Conservation (phyloP, 257 asterid species). For the Penstemon davidsonii region DNA sequence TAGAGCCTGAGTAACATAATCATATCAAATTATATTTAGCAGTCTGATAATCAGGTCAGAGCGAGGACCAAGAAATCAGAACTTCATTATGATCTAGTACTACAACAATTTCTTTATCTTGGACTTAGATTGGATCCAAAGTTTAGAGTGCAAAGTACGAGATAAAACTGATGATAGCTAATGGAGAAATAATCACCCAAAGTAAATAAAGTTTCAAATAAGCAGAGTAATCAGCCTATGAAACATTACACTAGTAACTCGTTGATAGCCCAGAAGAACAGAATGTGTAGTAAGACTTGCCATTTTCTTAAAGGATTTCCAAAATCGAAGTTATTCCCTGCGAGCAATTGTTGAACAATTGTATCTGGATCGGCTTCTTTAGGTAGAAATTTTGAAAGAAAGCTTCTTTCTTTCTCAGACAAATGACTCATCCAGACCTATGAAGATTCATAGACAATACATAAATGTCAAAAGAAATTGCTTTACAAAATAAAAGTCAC, state of each 20-base stretch:
- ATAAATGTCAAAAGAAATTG: slow-evolving; percentile 16
- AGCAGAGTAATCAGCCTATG: slow-evolving; percentile 2
- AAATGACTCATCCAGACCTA: slow-evolving; percentile 84
- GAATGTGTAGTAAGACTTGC: slow-evolving; percentile 48
- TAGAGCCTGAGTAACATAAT: not conserved
- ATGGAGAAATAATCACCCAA: slow-evolving; percentile 6
- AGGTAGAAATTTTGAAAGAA: slow-evolving; percentile 72
- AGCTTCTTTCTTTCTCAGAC: slow-evolving; percentile 64
- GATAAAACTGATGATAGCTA: slow-evolving; percentile 13
- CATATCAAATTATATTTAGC: not conserved
- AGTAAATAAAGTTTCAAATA: not conserved
- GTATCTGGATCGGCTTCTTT: slow-evolving; percentile 54
- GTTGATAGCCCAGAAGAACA: slow-evolving; percentile 23
- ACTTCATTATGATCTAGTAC: slow-evolving; percentile 13
- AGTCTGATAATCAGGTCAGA: slow-evolving; percentile 4
- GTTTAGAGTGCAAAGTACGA: slow-evolving; percentile 12
- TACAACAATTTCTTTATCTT: slow-evolving; percentile 10
- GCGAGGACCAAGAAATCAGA: not conserved
- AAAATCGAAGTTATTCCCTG: slow-evolving; percentile 74
- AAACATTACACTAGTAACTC: slow-evolving; percentile 23
- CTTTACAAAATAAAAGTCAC: slow-evolving; percentile 18
- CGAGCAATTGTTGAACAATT: slow-evolving; percentile 61
- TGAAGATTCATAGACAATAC: slow-evolving; percentile 33
- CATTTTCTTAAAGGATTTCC: slow-evolving; percentile 79
- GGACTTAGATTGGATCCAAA: slow-evolving; percentile 8